Conservation (phyloP, 73 alveolate genomes). For the Blepharisma japonicum region DNA sequence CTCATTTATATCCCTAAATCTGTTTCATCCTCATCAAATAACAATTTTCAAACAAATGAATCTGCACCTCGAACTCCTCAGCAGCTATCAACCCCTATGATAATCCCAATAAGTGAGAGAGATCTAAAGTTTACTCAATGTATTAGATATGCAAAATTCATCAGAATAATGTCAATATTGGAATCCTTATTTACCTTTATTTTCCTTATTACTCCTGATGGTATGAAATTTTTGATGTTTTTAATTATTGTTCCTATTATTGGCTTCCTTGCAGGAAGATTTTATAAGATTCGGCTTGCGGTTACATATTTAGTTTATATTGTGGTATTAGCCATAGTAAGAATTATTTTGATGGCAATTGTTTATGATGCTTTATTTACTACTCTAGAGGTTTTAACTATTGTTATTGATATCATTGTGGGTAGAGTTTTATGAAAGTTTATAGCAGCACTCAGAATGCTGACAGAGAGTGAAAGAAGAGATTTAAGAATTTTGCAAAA, state of each 20-base stretch:
- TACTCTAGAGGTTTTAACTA: not conserved
- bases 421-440: not conserved
- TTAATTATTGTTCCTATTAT: not conserved
- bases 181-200: slow-evolving; percentile 5
- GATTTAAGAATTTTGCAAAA: not conserved
- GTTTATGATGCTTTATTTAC: not conserved
- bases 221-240: not conserved
- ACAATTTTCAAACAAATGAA: no score
- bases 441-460: not conserved
- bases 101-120: not conserved
- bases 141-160: slow-evolving; percentile 12
- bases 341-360: slow-evolving; percentile 8
- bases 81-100: not conserved
- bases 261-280: slow-evolving; percentile 13
- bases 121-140: slow-evolving; percentile 8
- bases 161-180: not conserved
- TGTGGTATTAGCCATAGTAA: not conserved
- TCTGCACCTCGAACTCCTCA: no score
- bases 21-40: no score
- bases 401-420: not conserved
- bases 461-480: not conserved
- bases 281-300: not conserved
- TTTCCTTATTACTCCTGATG: not conserved
- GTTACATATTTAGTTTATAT: not conserved
- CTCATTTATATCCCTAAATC: no score